Conservation (phyloP, 768 basidiomycete species). For the Boletus subparvulus region DNA sequence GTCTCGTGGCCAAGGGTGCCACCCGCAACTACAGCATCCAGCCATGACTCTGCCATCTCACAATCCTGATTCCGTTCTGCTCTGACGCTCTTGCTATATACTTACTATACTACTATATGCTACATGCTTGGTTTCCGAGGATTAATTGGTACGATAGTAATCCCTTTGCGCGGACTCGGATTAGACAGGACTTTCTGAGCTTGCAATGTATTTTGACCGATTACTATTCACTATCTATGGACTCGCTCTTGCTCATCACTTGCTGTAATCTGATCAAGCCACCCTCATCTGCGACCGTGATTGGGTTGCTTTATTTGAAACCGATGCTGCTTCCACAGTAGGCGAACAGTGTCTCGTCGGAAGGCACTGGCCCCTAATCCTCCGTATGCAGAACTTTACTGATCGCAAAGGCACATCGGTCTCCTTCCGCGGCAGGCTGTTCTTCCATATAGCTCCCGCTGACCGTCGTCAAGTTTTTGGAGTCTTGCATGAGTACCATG, state of each 20-base stretch:
- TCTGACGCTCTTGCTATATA: neutral
- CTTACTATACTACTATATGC: constrained; percentile 5
- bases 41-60: neutral
- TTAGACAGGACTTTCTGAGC: neutral
- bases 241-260: neutral
- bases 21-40: constrained; percentile 13
- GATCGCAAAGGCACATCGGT: constrained; percentile 40
- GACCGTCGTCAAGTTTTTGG: constrained; percentile 23
- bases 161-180: neutral
- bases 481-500: constrained; percentile 47
- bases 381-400: constrained; percentile 36
- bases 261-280: neutral
- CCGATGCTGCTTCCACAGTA: neutral
- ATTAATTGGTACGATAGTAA: constrained; percentile 13
- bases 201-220: neutral
- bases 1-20: constrained; percentile 40
- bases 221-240: neutral
- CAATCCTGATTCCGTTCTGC: constrained; percentile 1
- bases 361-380: constrained; percentile 25
- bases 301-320: neutral
- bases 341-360: neutral
- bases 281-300: neutral
- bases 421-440: constrained; percentile 37
- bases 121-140: neutral
- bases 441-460: constrained; percentile 45